Base-by-base conservation (phyloP, 805 yeast genomes). In the Suhomyces kilbournensis region DNA sequence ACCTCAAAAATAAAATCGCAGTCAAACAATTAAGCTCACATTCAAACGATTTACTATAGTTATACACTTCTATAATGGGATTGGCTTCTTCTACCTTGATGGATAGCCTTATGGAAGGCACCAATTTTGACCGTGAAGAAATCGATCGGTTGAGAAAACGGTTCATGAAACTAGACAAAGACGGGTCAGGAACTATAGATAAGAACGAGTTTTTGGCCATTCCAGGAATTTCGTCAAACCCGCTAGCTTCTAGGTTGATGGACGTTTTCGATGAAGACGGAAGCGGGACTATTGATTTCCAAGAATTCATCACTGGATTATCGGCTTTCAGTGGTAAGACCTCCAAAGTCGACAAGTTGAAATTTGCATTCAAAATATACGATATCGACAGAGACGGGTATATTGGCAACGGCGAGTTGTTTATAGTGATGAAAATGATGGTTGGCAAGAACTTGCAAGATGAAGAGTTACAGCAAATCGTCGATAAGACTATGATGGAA, bases 351-450 rank as follows among this genome's bases (percentile, higher is more conserved):
- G 97, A 90, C 59, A 93, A 91, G 69, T 77, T 93, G 53, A 77
- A 77, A 64, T 94, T 96, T 74, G 94, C 97, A 9, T 94, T 94
- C 72, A 88, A 85, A 63, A 90, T 94, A 17, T 94, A 94, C 65
- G 99, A 94, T 66, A 90, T 94, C 56, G 99, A 94, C 69, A 79
- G 90, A 51, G 99, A 94, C 66, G 99, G 99, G 0, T 91, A 65
- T 66, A 90, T 94, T 35, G 92, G 97, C 2, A 93, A 93, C 65
- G 99, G 99, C 22, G 99, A 94, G 70, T 70, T 94, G 52, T 94
- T 86, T 63, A 78, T 93, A 40, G 98, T 94, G 40, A 76, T 94
- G 72, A 89, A 94, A 70, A 88, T 90, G 82, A 94, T 94, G 99
- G 99, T 96, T 25, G 99, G 98, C 1, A 86, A 84, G 60, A 91